A percentile compares a stretch with the other conserved stretches of the same genome.
phyloP scores from a whole-genome alignment of 2,329 filamentous ascomycete genomes.

The Huntiella omanensis region DNA sequence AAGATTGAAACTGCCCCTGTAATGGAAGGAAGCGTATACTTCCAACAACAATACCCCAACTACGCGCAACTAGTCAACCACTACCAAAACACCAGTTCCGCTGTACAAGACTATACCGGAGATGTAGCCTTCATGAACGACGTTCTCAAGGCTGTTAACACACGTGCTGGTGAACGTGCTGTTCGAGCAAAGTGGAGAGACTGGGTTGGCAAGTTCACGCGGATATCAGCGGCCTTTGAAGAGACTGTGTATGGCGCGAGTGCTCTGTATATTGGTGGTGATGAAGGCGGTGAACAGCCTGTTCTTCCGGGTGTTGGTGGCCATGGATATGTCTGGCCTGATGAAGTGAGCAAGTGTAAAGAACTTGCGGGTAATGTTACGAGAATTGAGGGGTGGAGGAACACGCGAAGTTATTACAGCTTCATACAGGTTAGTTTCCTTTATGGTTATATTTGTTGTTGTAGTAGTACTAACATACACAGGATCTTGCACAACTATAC shows the following conservation, averaged over 20 bases:
- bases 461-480: not conserved
- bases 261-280: constrained; percentile 66
- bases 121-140: constrained; percentile 80
- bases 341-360: constrained; percentile 59
- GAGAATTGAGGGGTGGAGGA: constrained; percentile 91
- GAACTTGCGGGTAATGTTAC: constrained; percentile 85
- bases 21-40: constrained; percentile 73
- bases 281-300: constrained; percentile 43
- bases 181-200: constrained; percentile 84
- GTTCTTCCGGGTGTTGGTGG: constrained; percentile 43
- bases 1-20: constrained; percentile 63
- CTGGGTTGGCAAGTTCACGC: constrained; percentile 86
- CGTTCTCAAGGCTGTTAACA: constrained; percentile 64
- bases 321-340: constrained; percentile 89
- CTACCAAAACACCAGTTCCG: constrained; percentile 22
- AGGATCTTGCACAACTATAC: constrained; percentile 49
- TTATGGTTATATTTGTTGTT: not conserved
- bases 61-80: constrained; percentile 28
- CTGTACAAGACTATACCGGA: constrained; percentile 52
- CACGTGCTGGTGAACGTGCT: constrained; percentile 73
- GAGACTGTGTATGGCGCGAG: constrained; percentile 89
- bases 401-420: constrained; percentile 85
- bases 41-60: constrained; percentile 58
- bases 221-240: constrained; percentile 84
- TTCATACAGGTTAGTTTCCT: constrained; percentile 55